A percentile compares a stretch with the other conserved stretches of the same genome.
Evolutionary conservation across 2,329 filamentous ascomycete genomes (phyloP).

Genomic region (Aspergillus japonicus): DNA sequence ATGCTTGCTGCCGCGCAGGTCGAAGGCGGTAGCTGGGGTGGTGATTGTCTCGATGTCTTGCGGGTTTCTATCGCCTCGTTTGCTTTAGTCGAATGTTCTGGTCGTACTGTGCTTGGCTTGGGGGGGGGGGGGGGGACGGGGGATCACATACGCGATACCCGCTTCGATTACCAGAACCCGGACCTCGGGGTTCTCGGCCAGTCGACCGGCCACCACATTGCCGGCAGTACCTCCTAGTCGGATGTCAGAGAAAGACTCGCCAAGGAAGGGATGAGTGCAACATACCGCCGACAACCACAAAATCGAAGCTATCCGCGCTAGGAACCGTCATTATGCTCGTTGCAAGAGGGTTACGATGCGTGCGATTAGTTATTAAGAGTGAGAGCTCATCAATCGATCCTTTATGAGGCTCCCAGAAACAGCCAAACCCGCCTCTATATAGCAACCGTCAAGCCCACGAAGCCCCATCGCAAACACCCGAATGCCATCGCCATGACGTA

Average conservation of each 20-base stretch:
- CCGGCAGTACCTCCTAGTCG: background rate
- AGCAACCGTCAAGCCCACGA: too few relatives aligned
- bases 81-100: background rate
- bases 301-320: background rate
- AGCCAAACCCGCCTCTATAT: background rate
- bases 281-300: constrained; percentile 1
- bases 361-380: background rate
- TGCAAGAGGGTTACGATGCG: background rate
- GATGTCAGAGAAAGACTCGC: background rate
- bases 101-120: background rate
- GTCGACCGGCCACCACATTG: constrained; percentile 1
- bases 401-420: too few relatives aligned
- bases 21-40: background rate
- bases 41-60: background rate
- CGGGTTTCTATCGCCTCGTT: background rate
- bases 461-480: too few relatives aligned
- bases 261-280: background rate
- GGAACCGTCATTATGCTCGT: background rate
- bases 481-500: too few relatives aligned
- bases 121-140: background rate
- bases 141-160: background rate
- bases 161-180: background rate
- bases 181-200: constrained; percentile 1
- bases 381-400: too few relatives aligned
- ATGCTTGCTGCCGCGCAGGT: background rate